Percentiles rank a stretch among this genome's conserved stretches.
These are phyloP conservation scores for Fusarium annulatum DNA, from an alignment of 2,329 filamentous ascomycete species.

Conservation along the genomic window DNA sequence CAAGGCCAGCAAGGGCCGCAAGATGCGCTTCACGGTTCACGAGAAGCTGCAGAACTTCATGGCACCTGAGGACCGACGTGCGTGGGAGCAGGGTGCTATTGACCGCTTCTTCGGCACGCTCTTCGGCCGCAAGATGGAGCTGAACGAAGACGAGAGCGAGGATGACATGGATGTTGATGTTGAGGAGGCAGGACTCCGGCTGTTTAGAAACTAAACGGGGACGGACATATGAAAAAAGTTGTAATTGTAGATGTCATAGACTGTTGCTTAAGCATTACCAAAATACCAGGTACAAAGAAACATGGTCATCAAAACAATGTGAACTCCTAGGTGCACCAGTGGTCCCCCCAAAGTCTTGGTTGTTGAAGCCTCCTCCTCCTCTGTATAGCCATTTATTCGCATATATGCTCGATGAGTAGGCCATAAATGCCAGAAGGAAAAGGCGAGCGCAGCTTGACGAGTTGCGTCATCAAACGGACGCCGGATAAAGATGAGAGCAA, in stretches of 20 bases:
- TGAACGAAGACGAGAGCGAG: conserved; percentile 68
- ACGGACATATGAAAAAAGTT: conserved; percentile 9
- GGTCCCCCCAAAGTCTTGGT: conserved; percentile 58
- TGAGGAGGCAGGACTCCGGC: conserved; percentile 63
- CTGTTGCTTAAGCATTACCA: conserved; percentile 18
- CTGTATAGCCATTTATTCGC: conserved; percentile 46
- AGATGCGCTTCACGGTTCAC: conserved; percentile 93
- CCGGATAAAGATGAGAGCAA: conserved; percentile 53
- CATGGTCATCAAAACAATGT: conserved; percentile 52
- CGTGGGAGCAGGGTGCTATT: conserved; percentile 83
- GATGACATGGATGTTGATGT: conserved; percentile 64
- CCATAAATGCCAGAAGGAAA: conserved; percentile 62
- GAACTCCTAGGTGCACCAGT: conserved; percentile 57
- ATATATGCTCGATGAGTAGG: conserved; percentile 57
- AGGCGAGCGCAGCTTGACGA: conserved; percentile 51
- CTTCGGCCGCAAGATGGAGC: conserved; percentile 75
- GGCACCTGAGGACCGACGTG: conserved; percentile 85
- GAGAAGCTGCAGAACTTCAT: conserved; percentile 99
- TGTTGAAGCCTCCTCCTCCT: conserved; percentile 15
- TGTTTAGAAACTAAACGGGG: conserved; percentile 59
- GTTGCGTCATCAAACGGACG: conserved; percentile 48
- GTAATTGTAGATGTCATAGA: conserved; percentile 23
- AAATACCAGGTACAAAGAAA: conserved; percentile 46
- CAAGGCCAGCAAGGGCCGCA: conserved; percentile 93
- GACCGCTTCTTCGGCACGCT: conserved; percentile 81